phyloP scores from a whole-genome alignment of 495 filamentous ascomycete genomes.

The Annulohypoxylon moriforme region DNA sequence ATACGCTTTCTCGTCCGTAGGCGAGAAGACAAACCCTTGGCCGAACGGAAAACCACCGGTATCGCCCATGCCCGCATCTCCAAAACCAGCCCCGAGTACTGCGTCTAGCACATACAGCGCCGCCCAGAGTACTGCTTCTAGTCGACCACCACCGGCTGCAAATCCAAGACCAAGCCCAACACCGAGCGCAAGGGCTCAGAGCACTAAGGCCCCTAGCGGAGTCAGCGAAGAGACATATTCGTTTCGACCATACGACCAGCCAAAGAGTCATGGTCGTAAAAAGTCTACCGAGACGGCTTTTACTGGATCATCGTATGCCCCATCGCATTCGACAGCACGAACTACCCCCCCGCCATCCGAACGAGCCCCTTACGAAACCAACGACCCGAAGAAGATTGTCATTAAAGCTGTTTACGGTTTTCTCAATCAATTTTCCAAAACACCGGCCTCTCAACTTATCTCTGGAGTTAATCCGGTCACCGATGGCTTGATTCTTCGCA shows the following conservation, averaged over 20 bases:
- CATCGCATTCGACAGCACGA: constrained; percentile 82
- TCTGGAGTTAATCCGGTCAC: constrained; percentile 78
- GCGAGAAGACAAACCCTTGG: constrained; percentile 69
- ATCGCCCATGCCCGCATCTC: constrained; percentile 42
- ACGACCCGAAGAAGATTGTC: constrained; percentile 93
- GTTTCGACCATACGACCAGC: constrained; percentile 84
- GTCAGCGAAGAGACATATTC: constrained; percentile 77
- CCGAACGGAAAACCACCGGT: constrained; percentile 60
- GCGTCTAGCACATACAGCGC: constrained; percentile 45
- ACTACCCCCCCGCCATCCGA: constrained; percentile 85
- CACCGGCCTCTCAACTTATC: constrained; percentile 82
- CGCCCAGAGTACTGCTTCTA: constrained; percentile 41
- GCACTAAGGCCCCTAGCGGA: constrained; percentile 68
- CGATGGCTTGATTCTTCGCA: constrained; percentile 82
- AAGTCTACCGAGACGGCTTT: constrained; percentile 73
- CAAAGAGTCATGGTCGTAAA: constrained; percentile 64
- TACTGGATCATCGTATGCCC: constrained; percentile 86
- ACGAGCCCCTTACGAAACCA: constrained; percentile 79
- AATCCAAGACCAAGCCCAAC: constrained; percentile 3
- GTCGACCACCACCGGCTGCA: constrained; percentile 50
- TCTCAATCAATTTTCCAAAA: constrained; percentile 83
- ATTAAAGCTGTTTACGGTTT: constrained; percentile 92
- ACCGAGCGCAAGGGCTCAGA: constrained; percentile 8
- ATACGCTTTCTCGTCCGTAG: constrained; percentile 64
- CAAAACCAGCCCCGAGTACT: constrained; percentile 39